phyloP scores from a whole-genome alignment of 805 yeast species.

The Wickerhamomyces canadensis region DNA sequence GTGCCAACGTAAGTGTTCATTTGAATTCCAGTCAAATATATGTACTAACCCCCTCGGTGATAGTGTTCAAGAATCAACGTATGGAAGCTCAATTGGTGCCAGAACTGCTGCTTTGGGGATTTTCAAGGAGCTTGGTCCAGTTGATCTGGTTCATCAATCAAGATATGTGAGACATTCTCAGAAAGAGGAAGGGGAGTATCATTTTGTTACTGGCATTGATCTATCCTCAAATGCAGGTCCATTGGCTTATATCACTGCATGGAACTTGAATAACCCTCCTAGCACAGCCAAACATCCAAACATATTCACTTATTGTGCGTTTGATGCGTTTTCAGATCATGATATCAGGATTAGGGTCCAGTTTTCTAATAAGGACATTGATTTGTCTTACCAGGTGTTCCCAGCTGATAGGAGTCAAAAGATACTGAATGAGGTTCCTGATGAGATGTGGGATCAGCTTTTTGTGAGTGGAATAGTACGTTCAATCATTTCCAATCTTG shows the following conservation, averaged over 20 bases:
- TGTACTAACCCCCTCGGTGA: constrained; percentile 10
- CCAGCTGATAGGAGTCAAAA: constrained; percentile 33
- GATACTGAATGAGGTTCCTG: constrained; percentile 27
- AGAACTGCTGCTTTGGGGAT: constrained; percentile 38
- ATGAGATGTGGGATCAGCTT: constrained; percentile 52
- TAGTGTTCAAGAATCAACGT: constrained; percentile 40
- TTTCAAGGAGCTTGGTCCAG: constrained; percentile 59
- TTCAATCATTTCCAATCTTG: constrained; percentile 45
- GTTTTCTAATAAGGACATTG: constrained; percentile 49
- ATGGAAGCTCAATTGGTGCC: constrained; percentile 48
- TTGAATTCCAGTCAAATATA: no score
- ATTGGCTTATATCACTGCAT: constrained; percentile 39
- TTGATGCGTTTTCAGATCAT: constrained; percentile 61
- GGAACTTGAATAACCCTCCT: constrained; percentile 21
- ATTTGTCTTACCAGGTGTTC: constrained; percentile 26
- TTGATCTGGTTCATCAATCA: constrained; percentile 57
- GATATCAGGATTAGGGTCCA: constrained; percentile 68
- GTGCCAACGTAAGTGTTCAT: constrained; percentile 18
- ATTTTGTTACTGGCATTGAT: constrained; percentile 43
- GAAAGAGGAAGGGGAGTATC: constrained; percentile 47
- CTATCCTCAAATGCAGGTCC: constrained; percentile 40
- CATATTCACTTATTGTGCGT: constrained; percentile 52
- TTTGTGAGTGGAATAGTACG: constrained; percentile 55
- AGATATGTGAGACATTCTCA: constrained; percentile 21
- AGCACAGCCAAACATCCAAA: constrained; percentile 21